Conservation (phyloP, 345 rosid genomes). For the Excoecaria cochinchinensis region DNA sequence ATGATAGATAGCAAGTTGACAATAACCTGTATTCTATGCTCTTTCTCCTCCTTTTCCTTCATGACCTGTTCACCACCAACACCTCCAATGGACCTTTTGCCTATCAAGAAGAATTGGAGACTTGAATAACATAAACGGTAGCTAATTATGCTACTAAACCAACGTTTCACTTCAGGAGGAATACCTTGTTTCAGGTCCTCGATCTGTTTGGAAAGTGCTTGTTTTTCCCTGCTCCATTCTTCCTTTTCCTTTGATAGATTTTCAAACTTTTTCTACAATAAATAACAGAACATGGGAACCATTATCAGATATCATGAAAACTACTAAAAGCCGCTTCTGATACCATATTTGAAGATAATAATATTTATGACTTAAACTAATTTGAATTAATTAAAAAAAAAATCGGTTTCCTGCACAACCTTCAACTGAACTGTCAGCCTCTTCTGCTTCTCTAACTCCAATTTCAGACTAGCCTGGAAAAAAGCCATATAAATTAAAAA, state of each 20-base stretch:
- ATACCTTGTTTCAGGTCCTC: constrained; percentile 89
- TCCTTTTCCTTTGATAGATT: constrained; percentile 64
- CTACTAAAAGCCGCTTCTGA: background rate
- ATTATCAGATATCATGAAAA: background rate
- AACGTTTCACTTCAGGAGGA: constrained; percentile 8
- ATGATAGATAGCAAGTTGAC: constrained; percentile 6
- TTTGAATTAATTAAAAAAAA: background rate
- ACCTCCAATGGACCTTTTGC: constrained; percentile 51
- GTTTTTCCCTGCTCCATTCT: constrained; percentile 63
- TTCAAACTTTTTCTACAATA: constrained; percentile 50
- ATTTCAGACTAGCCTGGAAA: constrained; percentile 47
- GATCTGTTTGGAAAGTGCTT: constrained; percentile 68
- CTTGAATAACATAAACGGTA: background rate
- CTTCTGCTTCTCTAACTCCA: constrained; percentile 59
- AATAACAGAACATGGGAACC: background rate
- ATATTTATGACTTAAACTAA: background rate
- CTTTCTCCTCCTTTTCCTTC: constrained; percentile 94
- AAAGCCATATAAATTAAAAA: background rate
- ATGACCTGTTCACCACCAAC: constrained; percentile 59
- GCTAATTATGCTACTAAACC: background rate
- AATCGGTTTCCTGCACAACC: constrained; percentile 34
- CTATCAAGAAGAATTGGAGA: constrained; percentile 32
- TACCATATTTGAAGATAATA: background rate
- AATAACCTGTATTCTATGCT: constrained; percentile 77
- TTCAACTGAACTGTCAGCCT: constrained; percentile 40